These are phyloP conservation scores for Simplicillium aogashimaense DNA, from an alignment of 2,329 filamentous ascomycete genomes.

Conservation along the genomic window DNA sequence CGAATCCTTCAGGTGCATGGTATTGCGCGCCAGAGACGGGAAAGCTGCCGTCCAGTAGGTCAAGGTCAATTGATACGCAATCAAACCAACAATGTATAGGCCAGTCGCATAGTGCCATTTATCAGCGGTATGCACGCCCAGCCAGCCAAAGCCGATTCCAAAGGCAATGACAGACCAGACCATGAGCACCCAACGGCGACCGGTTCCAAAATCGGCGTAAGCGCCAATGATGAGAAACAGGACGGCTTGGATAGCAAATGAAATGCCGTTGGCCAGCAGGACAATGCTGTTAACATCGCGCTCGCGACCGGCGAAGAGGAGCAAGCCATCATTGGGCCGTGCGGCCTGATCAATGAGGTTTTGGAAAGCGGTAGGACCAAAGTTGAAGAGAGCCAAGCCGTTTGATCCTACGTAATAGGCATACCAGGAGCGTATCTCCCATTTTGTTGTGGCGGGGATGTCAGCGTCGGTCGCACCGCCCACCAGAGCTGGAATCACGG, in stretches of 20 bases:
- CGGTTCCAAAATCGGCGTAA: slow-evolving; percentile 55
- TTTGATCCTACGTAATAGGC: slow-evolving; percentile 58
- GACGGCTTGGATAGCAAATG: slow-evolving; percentile 55
- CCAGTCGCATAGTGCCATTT: slow-evolving; percentile 52
- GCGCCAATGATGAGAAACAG: slow-evolving; percentile 42
- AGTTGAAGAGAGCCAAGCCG: slow-evolving; percentile 53
- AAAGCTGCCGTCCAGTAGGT: slow-evolving; percentile 60
- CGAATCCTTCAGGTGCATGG: slow-evolving; percentile 20
- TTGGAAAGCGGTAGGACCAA: slow-evolving; percentile 54
- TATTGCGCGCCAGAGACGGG: slow-evolving; percentile 26
- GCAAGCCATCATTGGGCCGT: slow-evolving; percentile 35
- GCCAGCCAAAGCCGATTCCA: slow-evolving; percentile 56
- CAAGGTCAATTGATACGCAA: slow-evolving; percentile 56
- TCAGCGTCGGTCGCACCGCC: slow-evolving; percentile 1
- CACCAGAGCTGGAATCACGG: slow-evolving; percentile 4
- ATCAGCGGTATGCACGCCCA: slow-evolving; percentile 49
- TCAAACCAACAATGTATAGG: slow-evolving; percentile 56
- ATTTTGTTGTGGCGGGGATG: slow-evolving; percentile 3
- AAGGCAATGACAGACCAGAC: slow-evolving; percentile 50
- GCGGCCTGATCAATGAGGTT: slow-evolving; percentile 54
- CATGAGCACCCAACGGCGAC: slow-evolving; percentile 53
- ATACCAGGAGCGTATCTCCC: slow-evolving; percentile 12
- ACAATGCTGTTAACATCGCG: slow-evolving; percentile 58
- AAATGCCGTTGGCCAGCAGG: slow-evolving; percentile 55
- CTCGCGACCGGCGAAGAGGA: slow-evolving; percentile 44